Evolutionary conservation across 2,329 filamentous ascomycete genomes (phyloP).

Genomic region (Colletotrichum navitas): DNA sequence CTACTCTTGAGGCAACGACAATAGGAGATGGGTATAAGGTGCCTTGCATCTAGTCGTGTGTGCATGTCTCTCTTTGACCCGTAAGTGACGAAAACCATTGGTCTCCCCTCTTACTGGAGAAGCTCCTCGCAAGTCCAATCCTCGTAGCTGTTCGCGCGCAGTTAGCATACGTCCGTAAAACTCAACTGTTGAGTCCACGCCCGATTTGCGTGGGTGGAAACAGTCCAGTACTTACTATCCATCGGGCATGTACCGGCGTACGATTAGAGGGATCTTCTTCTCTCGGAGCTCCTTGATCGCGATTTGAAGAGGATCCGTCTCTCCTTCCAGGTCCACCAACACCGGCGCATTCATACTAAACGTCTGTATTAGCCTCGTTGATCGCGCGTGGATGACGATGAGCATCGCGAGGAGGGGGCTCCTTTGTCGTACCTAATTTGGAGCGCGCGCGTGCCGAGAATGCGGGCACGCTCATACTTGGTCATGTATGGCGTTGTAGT

Average conservation of each 20-base stretch:
- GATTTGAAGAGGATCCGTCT: conserved; percentile 97
- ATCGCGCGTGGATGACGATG: neutral
- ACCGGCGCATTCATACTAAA: conserved; percentile 96
- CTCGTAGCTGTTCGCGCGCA: conserved; percentile 77
- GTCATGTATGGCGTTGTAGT: conserved; percentile 99
- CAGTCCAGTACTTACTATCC: conserved; percentile 79
- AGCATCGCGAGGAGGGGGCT: neutral
- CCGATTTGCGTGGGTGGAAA: conserved; percentile 10
- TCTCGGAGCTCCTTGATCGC: conserved; percentile 97
- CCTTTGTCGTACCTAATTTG: conserved; percentile 85
- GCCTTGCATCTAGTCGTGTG: conserved; percentile 40
- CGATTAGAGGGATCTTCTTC: conserved; percentile 98
- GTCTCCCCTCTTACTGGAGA: conserved; percentile 63
- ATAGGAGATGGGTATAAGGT: conserved; percentile 40
- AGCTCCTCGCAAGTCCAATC: conserved; percentile 99
- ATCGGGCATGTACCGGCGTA: conserved; percentile 95
- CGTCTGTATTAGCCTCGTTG: conserved; percentile 40
- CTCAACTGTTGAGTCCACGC: neutral
- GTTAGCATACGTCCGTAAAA: conserved; percentile 42
- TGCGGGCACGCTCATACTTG: conserved; percentile 96
- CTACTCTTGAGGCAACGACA: conserved; percentile 34
- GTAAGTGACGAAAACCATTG: conserved; percentile 14
- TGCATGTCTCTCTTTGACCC: conserved; percentile 21
- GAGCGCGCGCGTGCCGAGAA: conserved; percentile 90
- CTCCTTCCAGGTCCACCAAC: conserved; percentile 94